These are phyloP conservation scores for Diplodia corticola DNA, from an alignment of 2,329 filamentous ascomycete species.

Conservation along the genomic window DNA sequence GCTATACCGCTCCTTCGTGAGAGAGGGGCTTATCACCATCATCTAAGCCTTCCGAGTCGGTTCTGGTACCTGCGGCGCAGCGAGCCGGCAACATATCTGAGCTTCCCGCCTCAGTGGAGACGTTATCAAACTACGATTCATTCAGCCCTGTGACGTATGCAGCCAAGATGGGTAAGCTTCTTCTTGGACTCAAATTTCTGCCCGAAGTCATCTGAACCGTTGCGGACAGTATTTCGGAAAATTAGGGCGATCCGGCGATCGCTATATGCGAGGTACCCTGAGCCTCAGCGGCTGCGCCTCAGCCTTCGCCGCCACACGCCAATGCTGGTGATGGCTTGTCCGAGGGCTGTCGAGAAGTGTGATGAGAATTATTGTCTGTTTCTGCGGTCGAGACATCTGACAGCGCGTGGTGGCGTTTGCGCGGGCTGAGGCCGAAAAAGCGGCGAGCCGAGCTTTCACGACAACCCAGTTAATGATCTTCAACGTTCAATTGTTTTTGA, in stretches of 20 bases:
- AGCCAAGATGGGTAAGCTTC: neutral
- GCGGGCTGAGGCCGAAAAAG: neutral
- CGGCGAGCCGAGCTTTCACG: neutral
- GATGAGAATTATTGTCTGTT: neutral
- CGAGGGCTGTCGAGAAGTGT: neutral
- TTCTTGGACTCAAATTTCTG: neutral
- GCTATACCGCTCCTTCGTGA: slow-evolving; percentile 8
- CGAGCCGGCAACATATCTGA: slow-evolving; percentile 7
- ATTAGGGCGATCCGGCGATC: slow-evolving; percentile 17
- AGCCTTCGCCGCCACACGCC: neutral
- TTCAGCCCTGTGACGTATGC: slow-evolving; percentile 16
- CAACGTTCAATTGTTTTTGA: slow-evolving; percentile 9
- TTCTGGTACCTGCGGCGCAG: neutral
- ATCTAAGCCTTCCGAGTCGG: neutral
- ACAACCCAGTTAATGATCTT: slow-evolving; percentile 9
- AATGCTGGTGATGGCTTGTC: neutral
- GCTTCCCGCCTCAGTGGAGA: neutral
- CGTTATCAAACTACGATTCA: slow-evolving; percentile 16
- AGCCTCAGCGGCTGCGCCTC: slow-evolving; percentile 5
- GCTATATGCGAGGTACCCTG: neutral
- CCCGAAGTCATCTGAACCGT: neutral
- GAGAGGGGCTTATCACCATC: neutral
- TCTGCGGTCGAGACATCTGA: neutral
- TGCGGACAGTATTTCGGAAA: slow-evolving; percentile 17
- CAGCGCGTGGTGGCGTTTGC: neutral